Conservation (phyloP, 768 basidiomycete species). For the Harrya chromipes region DNA sequence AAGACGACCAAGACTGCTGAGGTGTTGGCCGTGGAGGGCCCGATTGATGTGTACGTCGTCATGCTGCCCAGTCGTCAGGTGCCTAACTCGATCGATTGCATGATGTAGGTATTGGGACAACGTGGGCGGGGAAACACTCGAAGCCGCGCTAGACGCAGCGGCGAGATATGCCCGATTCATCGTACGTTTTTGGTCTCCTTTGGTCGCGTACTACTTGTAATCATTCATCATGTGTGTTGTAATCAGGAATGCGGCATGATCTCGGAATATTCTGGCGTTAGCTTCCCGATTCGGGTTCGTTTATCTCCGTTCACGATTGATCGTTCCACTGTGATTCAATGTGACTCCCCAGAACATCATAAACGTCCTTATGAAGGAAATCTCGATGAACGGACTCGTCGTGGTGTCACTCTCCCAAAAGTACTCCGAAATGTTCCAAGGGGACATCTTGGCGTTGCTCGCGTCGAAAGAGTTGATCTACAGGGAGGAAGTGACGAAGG, state of each 20-base stretch:
- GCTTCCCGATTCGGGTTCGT: not conserved
- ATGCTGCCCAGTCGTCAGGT: not conserved
- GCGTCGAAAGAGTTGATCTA: constrained; percentile 46
- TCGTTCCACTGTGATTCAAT: not conserved
- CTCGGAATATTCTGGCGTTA: not conserved
- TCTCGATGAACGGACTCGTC: constrained; percentile 47
- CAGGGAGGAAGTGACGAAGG: constrained; percentile 43
- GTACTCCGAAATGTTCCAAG: constrained; percentile 41
- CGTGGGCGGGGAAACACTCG: constrained; percentile 59
- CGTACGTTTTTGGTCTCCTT: constrained; percentile 6
- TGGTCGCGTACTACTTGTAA: not conserved
- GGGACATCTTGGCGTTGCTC: constrained; percentile 37
- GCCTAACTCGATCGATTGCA: not conserved
- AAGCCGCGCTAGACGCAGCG: constrained; percentile 50
- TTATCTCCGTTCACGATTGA: not conserved
- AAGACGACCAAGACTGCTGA: constrained; percentile 55
- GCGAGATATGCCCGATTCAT: constrained; percentile 48
- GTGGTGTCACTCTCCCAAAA: constrained; percentile 29
- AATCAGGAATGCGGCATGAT: constrained; percentile 33
- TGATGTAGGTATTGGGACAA: constrained; percentile 37
- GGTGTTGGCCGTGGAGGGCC: constrained; percentile 54
- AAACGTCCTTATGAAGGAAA: constrained; percentile 33
- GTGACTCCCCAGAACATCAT: not conserved
- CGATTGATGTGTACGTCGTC: constrained; percentile 45
- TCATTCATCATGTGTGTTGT: not conserved